Evolutionary conservation across 257 asterid genomes (phyloP).

Genomic region (Solanum sitiens): DNA sequence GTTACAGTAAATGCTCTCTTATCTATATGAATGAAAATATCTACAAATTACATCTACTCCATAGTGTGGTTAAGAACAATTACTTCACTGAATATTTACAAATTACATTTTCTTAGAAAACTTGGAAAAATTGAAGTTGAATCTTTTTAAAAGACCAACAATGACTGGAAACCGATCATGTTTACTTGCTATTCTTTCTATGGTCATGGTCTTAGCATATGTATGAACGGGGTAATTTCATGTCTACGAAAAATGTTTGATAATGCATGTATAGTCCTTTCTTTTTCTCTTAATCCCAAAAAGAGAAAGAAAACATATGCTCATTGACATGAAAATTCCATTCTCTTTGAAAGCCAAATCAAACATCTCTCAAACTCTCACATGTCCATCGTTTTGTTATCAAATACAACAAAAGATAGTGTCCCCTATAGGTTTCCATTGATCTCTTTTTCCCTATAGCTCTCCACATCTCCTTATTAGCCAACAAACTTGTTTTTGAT

Average conservation of each 20-base stretch:
- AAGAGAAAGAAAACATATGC: neutral
- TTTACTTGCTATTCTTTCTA: neutral
- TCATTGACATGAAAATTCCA: neutral
- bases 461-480: neutral
- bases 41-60: neutral
- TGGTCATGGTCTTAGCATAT: neutral
- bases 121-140: too few species aligned
- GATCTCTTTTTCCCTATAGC: neutral
- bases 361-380: neutral
- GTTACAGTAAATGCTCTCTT: neutral
- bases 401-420: neutral
- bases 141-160: neutral
- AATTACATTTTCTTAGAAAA: too few species aligned
- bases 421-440: neutral
- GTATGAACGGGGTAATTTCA: neutral
- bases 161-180: neutral
- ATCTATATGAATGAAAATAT: neutral
- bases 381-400: neutral
- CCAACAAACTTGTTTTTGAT: neutral
- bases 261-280: neutral
- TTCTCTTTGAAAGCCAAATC: neutral
- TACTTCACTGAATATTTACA: neutral
- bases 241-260: neutral
- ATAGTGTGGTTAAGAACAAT: neutral
- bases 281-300: neutral